Percentiles rank a stretch among this genome's conserved stretches.
phyloP scores from a whole-genome alignment of 73 alveolate genomes.

The Symbiodinium pilosum region DNA sequence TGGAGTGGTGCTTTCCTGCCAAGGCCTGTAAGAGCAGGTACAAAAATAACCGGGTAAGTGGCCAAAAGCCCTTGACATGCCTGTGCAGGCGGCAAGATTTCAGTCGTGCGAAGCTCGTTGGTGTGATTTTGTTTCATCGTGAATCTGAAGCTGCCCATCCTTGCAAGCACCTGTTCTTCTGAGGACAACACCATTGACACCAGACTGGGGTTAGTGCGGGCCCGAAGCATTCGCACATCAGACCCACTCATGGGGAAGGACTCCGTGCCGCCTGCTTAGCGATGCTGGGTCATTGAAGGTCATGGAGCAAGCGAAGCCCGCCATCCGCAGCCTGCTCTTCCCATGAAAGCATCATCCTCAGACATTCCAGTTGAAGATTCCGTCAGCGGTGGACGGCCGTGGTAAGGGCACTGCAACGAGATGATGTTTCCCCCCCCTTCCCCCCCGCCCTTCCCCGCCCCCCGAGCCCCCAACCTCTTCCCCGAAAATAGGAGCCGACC shows the following conservation, averaged over 20 bases:
- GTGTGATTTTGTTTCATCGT: background rate
- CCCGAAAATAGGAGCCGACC: too few species aligned
- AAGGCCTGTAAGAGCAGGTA: background rate
- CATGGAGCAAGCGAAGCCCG: slow-evolving; percentile 88
- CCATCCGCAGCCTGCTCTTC: slow-evolving; percentile 52
- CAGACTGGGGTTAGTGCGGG: background rate
- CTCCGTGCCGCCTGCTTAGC: too few species aligned
- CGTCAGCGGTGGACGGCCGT: too few species aligned
- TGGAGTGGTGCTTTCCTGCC: slow-evolving; percentile 68
- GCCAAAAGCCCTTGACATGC: background rate
- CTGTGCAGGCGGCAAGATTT: slow-evolving; percentile 41
- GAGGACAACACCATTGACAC: slow-evolving; percentile 87
- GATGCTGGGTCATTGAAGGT: slow-evolving; percentile 19
- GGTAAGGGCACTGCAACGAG: too few species aligned
- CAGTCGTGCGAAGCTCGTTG: slow-evolving; percentile 3
- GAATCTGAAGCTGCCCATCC: background rate
- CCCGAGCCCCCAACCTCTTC: too few species aligned
- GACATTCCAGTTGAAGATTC: too few species aligned
- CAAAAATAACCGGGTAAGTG: background rate
- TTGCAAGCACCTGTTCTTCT: background rate
- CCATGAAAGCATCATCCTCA: background rate
- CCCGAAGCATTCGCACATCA: slow-evolving; percentile 5
- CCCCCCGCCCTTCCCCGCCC: too few species aligned
- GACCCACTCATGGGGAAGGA: too few species aligned
- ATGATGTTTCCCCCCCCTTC: too few species aligned